Base-by-base conservation (phyloP, 345 rosid genomes). In the Cardamine resedifolia region DNA sequence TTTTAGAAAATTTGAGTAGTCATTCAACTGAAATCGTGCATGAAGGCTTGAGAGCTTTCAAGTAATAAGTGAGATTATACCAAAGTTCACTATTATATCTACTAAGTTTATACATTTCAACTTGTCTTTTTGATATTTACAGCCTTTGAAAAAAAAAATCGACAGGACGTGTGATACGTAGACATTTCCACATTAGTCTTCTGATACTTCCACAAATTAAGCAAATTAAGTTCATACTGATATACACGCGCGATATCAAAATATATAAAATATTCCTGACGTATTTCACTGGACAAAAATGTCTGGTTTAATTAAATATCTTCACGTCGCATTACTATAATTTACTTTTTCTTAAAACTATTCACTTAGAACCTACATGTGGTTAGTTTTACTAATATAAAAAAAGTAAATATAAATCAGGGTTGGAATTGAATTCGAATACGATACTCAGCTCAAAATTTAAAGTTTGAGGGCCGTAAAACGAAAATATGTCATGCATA, bases 31-130 rank as follows among this genome's bases (percentile, higher is more conserved):
- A 55, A 59, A 53, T 69, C 10, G 33, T 69, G 70, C 21, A 75
- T 26, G 64, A 45, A 69, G 51, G 68, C 74, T 68, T 62, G 19
- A 53, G 44, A 43, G 43, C 63, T 75, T 75, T 68, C 65, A 75
- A 68, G 27, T 41, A 75, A 38, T 51, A 31, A 59, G 79, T 68
- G 79, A 68, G 51, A 53, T 68, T 55, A 69, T 75, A 75, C 74
- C 74, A 55, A 75, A 75, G 20, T 53, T 75, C 70, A 28, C 74
- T 68, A 64, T 75, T 75, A 23, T 41, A 34, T 73, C 43, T 47
- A 68, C 31, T 36, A 68, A 67, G 69, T 75, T 75, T 60, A 61
- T 38, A 61, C 63, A 52, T 41, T 43, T 68, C 79, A 62, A 61
- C 39, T 68, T 61, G 70, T 68, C 74, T 15, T 68, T 51, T 75